Base-by-base conservation (phyloP, 2,329 filamentous ascomycete genomes). In the Monosporascus sp. region DNA sequence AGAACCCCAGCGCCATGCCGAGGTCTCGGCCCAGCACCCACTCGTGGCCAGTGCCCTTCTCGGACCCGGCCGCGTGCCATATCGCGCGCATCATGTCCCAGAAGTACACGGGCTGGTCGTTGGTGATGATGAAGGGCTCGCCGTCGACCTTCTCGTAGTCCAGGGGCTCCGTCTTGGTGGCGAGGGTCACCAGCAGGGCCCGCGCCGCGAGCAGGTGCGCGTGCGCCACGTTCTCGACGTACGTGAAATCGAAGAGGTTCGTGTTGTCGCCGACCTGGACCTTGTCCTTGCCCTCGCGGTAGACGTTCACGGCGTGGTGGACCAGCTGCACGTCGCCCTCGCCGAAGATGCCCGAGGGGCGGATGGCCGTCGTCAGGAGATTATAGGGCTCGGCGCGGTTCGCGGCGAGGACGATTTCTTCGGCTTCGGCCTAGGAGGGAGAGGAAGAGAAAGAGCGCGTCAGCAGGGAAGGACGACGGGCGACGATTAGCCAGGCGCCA, bases 271-370 rank as follows among this genome's bases (percentile, higher is more conserved):
- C 94, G 22, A 97, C 80, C 70, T 97, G 89, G 68, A 94, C 83
- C 57, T 81, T 82, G 38, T 90, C 87, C 59, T 89, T 85, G 63
- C 82, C 78, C 57, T 82, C 78, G 54, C 79, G 77, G 67, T 87
- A 88, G 62, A 89, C 83, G 57, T 85, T 81, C 64, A 96, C 77
- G 57, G 97, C 81, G 61, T 87, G 83, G 58, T 86, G 82, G 36
- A 93, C 83, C 15, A 86, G 72, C 67, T 91, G 87, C 50, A 83
- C 82, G 74, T 99, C 94, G 63, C 89, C 89, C 67, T 94, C 90
- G 64, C 93, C 93, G 66, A 96, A 90, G 70, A 97, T 95, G 60
- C 90, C 90, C 14, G 90, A 88, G 7, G 92, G 90, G 17, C 94
- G 89, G 59, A 97, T 81, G 31, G 91, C 79, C 65, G 82, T 82